Evolutionary conservation across 73 alveolate species (phyloP).

Genomic region (Paramecium sexaurelia): DNA sequence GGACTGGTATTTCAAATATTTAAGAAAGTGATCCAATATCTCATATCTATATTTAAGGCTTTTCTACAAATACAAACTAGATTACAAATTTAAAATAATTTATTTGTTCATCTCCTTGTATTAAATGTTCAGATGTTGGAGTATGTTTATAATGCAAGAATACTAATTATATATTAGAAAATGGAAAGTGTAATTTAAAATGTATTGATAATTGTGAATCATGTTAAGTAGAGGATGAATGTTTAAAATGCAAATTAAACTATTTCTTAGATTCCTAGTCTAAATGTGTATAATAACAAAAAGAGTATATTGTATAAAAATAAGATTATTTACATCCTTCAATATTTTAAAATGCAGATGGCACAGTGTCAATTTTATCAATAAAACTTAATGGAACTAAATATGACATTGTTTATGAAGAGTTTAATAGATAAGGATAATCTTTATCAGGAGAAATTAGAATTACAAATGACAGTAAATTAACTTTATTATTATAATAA

Average conservation of each 20-base stretch:
- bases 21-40: background rate
- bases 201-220: background rate
- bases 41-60: background rate
- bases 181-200: background rate
- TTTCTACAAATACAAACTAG: background rate
- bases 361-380: background rate
- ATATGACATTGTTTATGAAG: background rate
- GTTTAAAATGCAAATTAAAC: background rate
- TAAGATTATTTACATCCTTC: background rate
- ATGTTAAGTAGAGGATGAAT: background rate
- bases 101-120: background rate
- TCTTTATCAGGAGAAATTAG: background rate
- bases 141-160: background rate
- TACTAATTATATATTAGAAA: background rate
- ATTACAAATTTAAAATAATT: background rate
- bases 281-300: background rate
- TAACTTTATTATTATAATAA: background rate
- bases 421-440: background rate
- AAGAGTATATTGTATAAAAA: background rate
- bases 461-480: background rate
- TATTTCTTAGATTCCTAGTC: background rate
- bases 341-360: background rate
- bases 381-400: background rate
- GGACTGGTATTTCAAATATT: background rate
- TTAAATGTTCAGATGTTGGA: background rate